A percentile compares a stretch with the other conserved stretches of the same genome.
Conservation (phyloP, 1,139 yeast genomes). For the Magnusiomyces clavatus region DNA sequence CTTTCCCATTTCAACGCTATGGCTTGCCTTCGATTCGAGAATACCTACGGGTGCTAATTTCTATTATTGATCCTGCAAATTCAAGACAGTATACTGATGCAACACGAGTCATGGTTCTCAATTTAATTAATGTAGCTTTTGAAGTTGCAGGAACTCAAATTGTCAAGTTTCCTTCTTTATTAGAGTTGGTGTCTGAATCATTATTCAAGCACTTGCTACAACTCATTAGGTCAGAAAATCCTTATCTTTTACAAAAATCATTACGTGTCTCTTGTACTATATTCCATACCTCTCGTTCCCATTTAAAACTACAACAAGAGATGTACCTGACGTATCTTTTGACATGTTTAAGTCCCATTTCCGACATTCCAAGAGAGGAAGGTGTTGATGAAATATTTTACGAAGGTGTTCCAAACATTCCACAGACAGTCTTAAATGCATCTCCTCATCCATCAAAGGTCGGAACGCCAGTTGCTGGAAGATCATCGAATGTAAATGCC, state of each 20-base stretch:
- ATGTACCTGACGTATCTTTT: conserved; percentile 34
- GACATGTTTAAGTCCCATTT: conserved; percentile 32
- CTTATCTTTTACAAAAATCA: conserved; percentile 64
- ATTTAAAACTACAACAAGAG: conserved; percentile 37
- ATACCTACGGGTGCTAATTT: conserved; percentile 65
- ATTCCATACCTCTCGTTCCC: conserved; percentile 30
- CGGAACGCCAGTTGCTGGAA: conserved; percentile 16
- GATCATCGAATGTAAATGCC: conserved; percentile 15
- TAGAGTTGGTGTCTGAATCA: conserved; percentile 65
- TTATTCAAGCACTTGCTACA: conserved; percentile 78
- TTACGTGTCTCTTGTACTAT: conserved; percentile 66
- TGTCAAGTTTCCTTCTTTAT: conserved; percentile 56
- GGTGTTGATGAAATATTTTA: conserved; percentile 36
- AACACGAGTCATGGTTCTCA: conserved; percentile 75
- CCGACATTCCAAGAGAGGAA: conserved; percentile 35
- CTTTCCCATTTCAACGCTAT: conserved; percentile 37
- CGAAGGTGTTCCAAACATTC: conserved; percentile 35
- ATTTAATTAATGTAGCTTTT: conserved; percentile 66
- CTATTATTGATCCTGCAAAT: conserved; percentile 76
- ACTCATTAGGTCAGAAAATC: conserved; percentile 62
- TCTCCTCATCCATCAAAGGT: conserved; percentile 18
- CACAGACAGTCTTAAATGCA: conserved; percentile 28
- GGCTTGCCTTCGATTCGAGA: conserved; percentile 66
- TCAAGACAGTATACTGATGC: conserved; percentile 82
- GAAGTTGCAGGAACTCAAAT: conserved; percentile 73